Conservation (phyloP, 2,329 filamentous ascomycete genomes). For the Acrodontium crateriforme region DNA sequence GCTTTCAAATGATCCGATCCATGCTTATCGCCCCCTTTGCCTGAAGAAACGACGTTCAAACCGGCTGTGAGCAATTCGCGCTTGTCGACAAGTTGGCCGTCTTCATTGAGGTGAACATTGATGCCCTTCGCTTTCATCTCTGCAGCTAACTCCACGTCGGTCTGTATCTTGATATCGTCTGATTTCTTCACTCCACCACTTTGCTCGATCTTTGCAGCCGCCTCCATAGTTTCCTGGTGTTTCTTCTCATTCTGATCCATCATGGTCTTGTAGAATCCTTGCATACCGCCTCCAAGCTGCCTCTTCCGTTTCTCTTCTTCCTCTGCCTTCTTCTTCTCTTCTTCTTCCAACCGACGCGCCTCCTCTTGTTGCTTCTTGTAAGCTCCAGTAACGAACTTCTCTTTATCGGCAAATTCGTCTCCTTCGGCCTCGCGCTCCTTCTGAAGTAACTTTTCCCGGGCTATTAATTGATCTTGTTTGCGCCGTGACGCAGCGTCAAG, state of each 20-base stretch:
- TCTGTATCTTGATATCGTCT: conserved; percentile 11
- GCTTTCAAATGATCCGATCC: conserved; percentile 20
- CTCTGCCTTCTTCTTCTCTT: conserved; percentile 54
- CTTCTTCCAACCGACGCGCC: conserved; percentile 53
- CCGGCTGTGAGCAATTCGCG: conserved; percentile 64
- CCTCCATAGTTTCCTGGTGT: conserved; percentile 56
- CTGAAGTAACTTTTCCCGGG: conserved; percentile 67
- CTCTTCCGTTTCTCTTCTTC: conserved; percentile 52
- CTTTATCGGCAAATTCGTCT: conserved; percentile 68
- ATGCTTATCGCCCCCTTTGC: conserved; percentile 9
- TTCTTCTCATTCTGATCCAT: conserved; percentile 56
- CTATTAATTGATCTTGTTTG: conserved; percentile 64
- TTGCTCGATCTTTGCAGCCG: conserved; percentile 37
- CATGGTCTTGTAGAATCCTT: conserved; percentile 62
- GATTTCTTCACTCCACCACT: conserved; percentile 13
- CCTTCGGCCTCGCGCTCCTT: conserved; percentile 67
- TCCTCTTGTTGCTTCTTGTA: conserved; percentile 74
- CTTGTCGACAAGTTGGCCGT: conserved; percentile 73
- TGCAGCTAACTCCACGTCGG: conserved; percentile 48
- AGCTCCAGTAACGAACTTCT: conserved; percentile 72
- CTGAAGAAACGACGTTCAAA: conserved; percentile 48
- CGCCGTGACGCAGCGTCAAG: conserved; percentile 60
- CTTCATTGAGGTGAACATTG: conserved; percentile 62
- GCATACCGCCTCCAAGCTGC: conserved; percentile 46
- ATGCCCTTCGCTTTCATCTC: conserved; percentile 51